Base-by-base conservation (phyloP, 768 basidiomycete species). In the Hericium rajendrae region DNA sequence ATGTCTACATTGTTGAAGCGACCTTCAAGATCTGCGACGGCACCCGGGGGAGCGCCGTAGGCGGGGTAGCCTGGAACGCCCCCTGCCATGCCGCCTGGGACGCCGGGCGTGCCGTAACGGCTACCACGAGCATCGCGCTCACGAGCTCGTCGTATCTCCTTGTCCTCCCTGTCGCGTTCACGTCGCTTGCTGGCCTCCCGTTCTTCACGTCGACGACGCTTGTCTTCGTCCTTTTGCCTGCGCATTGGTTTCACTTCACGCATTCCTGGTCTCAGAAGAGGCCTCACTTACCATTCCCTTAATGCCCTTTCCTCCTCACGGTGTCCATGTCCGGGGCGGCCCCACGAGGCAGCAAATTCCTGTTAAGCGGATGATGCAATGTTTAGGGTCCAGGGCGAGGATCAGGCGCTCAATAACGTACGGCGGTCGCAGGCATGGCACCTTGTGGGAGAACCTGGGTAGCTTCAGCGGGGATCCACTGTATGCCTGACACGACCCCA, bases 401-500 rank as follows among this genome's bases (percentile, higher is more conserved):
- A 46, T 46, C 13, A 18, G 55, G 56, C 57, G 48, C 58, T 52
- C 41, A 20, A 52, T 13, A 11, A 68, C 77, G 65, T 55, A 84
- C 86, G 50, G 74, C 66, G 63, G 70, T 78, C 4, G 84, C 85
- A 9, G 82, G 82, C 54, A 74, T 78, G 26, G 83, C 83, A 4
- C 82, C 85, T 11, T 70, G 52, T 41, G 87, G 88, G 50, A 83
- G 62, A 48, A 83, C 76, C 46, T 77, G 72, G 0, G 84, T 84
- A 1, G 84, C 76, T 62, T 90, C 88, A n/a, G 79, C 81, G 18
- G 86, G 86, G 26, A 88, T 80, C 70, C 78, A 80, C 57, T 80
- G 79, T 54, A 80, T 80, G 13, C 88, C 88, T 57, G 71, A 77
- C 37, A 90, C 81, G 26, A 86, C 61, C 6, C 87, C 88, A 62